A percentile compares a stretch with the other conserved stretches of the same genome.
These are phyloP conservation scores for Flaveria sonorensis DNA, from an alignment of 129 eudicot species.

Conservation along the genomic window DNA sequence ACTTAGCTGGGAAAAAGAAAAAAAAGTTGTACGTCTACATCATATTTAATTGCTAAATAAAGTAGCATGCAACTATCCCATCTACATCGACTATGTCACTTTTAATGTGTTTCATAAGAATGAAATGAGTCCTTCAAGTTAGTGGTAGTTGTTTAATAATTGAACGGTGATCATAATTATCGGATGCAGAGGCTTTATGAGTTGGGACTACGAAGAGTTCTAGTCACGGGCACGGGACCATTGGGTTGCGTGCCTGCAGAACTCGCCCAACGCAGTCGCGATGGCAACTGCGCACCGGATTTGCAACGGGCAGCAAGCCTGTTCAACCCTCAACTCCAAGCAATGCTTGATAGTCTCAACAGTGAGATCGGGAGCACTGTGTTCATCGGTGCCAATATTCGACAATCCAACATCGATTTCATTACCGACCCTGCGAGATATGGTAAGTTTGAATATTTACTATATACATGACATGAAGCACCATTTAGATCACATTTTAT, in stretches of 20 bases:
- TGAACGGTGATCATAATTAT: not conserved
- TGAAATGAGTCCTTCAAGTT: conserved; percentile 1
- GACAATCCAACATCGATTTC: conserved; percentile 48
- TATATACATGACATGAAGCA: not conserved
- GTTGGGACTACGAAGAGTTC: conserved; percentile 57
- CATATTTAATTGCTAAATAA: conserved; percentile 20
- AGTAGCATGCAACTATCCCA: conserved; percentile 23
- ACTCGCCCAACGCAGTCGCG: conserved; percentile 45
- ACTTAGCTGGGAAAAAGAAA: too few relatives aligned
- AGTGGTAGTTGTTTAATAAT: not conserved
- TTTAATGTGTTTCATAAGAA: conserved; percentile 27
- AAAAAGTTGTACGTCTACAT: conserved; percentile 24
- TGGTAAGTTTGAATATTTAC: conserved; percentile 42
- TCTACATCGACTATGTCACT: conserved; percentile 19
- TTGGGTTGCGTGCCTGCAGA: conserved; percentile 74
- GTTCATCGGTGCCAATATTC: conserved; percentile 55
- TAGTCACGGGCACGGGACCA: conserved; percentile 76
- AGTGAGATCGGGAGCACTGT: conserved; percentile 43
- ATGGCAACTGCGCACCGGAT: conserved; percentile 56
- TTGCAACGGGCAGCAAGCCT: conserved; percentile 52
- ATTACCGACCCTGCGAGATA: conserved; percentile 56
- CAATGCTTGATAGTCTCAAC: conserved; percentile 49
- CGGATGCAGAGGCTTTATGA: conserved; percentile 57
- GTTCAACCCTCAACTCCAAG: conserved; percentile 55
- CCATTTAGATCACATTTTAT: too few relatives aligned